Conservation (phyloP, 176 grass and related monocot species). For the Urochloa ruziziensis region DNA sequence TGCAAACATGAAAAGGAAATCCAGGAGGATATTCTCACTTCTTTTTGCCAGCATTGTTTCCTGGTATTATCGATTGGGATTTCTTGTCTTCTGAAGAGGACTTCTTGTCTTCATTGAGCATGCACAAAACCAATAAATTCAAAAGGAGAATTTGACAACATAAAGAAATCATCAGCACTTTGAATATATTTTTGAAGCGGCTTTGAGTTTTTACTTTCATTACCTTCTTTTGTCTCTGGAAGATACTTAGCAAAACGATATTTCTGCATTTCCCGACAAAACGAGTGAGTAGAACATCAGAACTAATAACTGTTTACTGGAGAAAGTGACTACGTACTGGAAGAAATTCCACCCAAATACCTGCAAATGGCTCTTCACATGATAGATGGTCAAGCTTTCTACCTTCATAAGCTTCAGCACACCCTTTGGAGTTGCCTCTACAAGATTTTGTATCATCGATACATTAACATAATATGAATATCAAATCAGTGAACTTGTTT, state of each 20-base stretch:
- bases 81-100: slow-evolving; percentile 58
- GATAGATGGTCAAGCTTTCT: slow-evolving; percentile 82
- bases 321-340: not conserved
- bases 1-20: not conserved
- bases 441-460: slow-evolving; percentile 11
- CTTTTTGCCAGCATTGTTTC: slow-evolving; percentile 35
- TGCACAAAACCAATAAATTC: slow-evolving; percentile 13
- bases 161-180: not conserved
- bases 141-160: not conserved
- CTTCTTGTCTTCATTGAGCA: slow-evolving; percentile 50
- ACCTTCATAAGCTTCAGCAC: slow-evolving; percentile 88
- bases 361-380: slow-evolving; percentile 98
- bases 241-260: slow-evolving; percentile 66
- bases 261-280: slow-evolving; percentile 49
- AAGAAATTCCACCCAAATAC: slow-evolving; percentile 36
- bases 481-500: not conserved
- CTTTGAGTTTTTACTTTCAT: not conserved
- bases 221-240: slow-evolving; percentile 80
- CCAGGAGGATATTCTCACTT: slow-evolving; percentile 38
- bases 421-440: slow-evolving; percentile 76
- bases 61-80: slow-evolving; percentile 19
- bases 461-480: not conserved
- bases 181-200: not conserved
- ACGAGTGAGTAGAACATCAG: not conserved
- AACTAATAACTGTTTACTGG: not conserved